phyloP scores from a whole-genome alignment of 768 basidiomycete genomes.

The Mycena indigotica region DNA sequence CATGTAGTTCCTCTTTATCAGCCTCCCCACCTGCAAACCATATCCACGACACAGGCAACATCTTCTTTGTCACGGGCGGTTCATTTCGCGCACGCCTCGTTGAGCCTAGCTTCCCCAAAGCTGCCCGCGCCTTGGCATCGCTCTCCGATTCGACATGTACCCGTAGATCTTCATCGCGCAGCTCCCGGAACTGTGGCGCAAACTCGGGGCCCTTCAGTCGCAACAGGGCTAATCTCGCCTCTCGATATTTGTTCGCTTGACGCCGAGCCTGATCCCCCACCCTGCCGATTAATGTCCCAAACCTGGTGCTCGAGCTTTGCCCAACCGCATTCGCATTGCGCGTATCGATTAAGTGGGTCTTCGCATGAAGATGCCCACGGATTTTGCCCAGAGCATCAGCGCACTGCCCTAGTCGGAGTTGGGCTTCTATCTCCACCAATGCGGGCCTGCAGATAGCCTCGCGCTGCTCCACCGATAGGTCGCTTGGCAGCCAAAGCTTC shows the following conservation, averaged over 20 bases:
- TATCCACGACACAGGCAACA: neutral
- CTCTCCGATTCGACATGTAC: neutral
- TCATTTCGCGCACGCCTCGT: neutral
- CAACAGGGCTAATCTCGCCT: neutral
- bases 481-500: slow-evolving; percentile 4
- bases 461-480: neutral
- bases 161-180: neutral
- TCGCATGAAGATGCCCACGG: slow-evolving; percentile 8
- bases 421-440: neutral
- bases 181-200: slow-evolving; percentile 6
- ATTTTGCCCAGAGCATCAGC: slow-evolving; percentile 1
- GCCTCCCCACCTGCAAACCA: neutral
- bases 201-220: neutral
- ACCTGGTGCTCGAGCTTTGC: neutral
- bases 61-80: neutral
- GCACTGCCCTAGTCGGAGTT: slow-evolving; percentile 7
- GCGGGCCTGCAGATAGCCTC: neutral
- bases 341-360: slow-evolving; percentile 1
- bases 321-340: neutral
- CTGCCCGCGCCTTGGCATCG: neutral
- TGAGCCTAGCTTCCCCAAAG: neutral
- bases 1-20: neutral
- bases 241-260: neutral
- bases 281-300: slow-evolving; percentile 1
- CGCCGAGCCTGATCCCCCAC: slow-evolving; percentile 3